Conservation (phyloP, 345 rosid species). For the Cardiospermum halicacabum region DNA sequence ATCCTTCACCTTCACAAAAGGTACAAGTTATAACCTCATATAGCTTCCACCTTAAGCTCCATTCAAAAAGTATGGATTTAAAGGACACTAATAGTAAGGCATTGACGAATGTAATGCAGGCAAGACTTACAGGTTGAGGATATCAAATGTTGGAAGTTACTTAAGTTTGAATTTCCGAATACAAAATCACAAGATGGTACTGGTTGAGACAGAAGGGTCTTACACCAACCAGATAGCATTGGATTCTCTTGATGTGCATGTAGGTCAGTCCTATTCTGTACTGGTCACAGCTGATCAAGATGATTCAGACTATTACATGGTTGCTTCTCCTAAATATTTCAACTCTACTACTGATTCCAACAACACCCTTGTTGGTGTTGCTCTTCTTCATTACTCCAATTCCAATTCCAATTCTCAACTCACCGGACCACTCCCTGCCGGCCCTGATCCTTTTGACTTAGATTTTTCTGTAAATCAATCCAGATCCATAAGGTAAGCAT, state of each 20-base stretch:
- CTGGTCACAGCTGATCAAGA: slow-evolving; percentile 37
- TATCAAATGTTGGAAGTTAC: slow-evolving; percentile 37
- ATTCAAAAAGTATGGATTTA: too few species aligned
- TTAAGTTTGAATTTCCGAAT: slow-evolving; percentile 37
- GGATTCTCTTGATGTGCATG: slow-evolving; percentile 38
- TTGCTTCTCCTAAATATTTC: slow-evolving; percentile 33
- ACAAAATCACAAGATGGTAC: slow-evolving; percentile 36
- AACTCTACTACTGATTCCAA: slow-evolving; percentile 5
- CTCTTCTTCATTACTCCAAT: slow-evolving; percentile 34
- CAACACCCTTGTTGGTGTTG: slow-evolving; percentile 23
- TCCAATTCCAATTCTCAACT: slow-evolving; percentile 19
- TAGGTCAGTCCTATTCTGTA: slow-evolving; percentile 46
- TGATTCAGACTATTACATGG: slow-evolving; percentile 36
- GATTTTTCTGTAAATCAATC: slow-evolving; percentile 39
- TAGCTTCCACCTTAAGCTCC: background rate
- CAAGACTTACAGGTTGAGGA: slow-evolving; percentile 37
- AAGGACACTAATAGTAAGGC: background rate
- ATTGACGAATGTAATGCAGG: slow-evolving; percentile 16
- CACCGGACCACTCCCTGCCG: slow-evolving; percentile 28
- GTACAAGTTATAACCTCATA: slow-evolving; percentile 17
- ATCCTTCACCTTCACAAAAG: slow-evolving; percentile 44
- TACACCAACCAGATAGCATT: slow-evolving; percentile 33
- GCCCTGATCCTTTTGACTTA: slow-evolving; percentile 37
- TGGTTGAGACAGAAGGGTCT: slow-evolving; percentile 52
- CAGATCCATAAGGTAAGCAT: slow-evolving; percentile 29